Percentiles rank a stretch among this genome's conserved stretches.
These are phyloP conservation scores for Achaetomiella virescens DNA, from an alignment of 495 filamentous ascomycete genomes.

Conservation along the genomic window DNA sequence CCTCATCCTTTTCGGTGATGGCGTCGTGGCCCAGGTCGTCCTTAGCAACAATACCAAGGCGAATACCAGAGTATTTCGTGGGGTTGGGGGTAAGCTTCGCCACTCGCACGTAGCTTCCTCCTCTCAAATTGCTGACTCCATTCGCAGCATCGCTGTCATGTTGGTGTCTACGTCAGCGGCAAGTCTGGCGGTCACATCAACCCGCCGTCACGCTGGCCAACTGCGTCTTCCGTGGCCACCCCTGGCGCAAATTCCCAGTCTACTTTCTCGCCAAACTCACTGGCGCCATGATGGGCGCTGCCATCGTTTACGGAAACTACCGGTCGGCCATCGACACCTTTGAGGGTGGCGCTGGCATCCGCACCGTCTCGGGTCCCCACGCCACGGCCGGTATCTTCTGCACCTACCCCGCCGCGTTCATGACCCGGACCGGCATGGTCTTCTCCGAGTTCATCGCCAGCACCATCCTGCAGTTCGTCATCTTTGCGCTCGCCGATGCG, in stretches of 20 bases:
- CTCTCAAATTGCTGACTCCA: not conserved
- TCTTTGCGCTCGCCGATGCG: not conserved
- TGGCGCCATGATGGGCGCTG: not conserved
- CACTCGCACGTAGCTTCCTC: not conserved
- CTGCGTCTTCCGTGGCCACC: not conserved
- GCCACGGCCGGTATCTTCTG: not conserved
- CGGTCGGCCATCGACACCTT: not conserved
- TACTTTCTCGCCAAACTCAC: not conserved
- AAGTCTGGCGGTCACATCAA: not conserved
- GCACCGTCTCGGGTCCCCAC: not conserved
- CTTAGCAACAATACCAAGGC: not conserved
- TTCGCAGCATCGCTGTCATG: not conserved
- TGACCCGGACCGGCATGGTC: not conserved
- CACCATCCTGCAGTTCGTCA: not conserved
- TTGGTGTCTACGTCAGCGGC: not conserved
- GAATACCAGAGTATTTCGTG: not conserved
- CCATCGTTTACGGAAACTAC: not conserved
- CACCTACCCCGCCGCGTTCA: not conserved
- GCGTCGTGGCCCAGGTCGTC: not conserved
- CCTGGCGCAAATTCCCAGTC: not conserved
- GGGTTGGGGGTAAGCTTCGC: not conserved
- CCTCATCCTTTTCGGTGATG: not conserved
- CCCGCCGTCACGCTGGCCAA: not conserved
- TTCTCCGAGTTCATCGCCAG: not conserved
- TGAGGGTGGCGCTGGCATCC: not conserved